These are phyloP conservation scores for Penicilliopsis zonata DNA, from an alignment of 495 filamentous ascomycete species.

Conservation along the genomic window DNA sequence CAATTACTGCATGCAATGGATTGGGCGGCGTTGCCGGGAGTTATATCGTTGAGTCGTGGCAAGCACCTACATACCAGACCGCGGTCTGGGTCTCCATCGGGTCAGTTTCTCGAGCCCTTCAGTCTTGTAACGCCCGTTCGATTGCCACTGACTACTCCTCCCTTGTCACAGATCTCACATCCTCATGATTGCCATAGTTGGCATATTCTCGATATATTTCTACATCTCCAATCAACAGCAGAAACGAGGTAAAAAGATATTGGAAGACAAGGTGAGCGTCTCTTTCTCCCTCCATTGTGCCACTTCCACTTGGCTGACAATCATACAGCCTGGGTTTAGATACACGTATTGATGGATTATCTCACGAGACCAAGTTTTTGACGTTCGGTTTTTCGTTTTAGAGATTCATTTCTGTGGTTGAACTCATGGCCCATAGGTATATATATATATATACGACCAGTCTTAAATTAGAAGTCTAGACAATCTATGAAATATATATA, in stretches of 20 bases:
- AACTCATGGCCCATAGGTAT: no score
- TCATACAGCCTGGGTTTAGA: slow-evolving; percentile 26
- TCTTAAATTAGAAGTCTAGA: no score
- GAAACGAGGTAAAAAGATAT: slow-evolving; percentile 27
- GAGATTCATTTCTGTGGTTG: no score
- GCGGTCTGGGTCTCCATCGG: slow-evolving; percentile 65
- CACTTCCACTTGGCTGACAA: slow-evolving; percentile 1
- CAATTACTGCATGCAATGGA: slow-evolving; percentile 59
- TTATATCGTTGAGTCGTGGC: slow-evolving; percentile 55
- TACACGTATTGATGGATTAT: slow-evolving; percentile 34
- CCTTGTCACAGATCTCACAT: slow-evolving; percentile 46
- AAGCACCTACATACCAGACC: slow-evolving; percentile 58
- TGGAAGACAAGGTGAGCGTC: slow-evolving; percentile 40
- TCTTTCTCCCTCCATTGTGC: neutral
- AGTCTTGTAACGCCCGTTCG: neutral
- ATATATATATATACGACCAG: no score
- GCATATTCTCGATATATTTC: slow-evolving; percentile 49
- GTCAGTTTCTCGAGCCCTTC: slow-evolving; percentile 15
- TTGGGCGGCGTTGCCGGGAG: slow-evolving; percentile 66
- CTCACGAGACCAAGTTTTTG: no score
- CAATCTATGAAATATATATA: no score
- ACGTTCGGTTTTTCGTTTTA: no score
- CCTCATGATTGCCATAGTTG: slow-evolving; percentile 51
- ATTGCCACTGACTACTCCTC: neutral
- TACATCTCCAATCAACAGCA: slow-evolving; percentile 44